Base-by-base conservation (phyloP, 805 yeast species). In the Saccharomycopsis lassenensis region DNA sequence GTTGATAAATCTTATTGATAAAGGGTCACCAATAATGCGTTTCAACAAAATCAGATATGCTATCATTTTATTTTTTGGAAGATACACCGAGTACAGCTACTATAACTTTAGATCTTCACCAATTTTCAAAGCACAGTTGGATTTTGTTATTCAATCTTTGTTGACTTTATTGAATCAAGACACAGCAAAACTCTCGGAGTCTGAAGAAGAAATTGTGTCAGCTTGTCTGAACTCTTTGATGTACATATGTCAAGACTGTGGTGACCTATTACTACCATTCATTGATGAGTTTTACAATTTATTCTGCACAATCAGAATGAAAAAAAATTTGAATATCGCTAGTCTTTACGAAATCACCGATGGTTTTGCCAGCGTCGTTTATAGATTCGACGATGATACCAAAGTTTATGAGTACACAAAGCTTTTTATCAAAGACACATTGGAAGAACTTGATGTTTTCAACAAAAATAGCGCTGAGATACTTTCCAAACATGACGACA, bases 51-150 rank as follows among this genome's bases (percentile, higher is more conserved):
- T 91, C 35, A 69, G 95, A 54, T 91, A 89, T 52, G 93, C 97
- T 5, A 86, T 94, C 1, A 85, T 95, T 1, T 65, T 91, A 51
- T 94, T 91, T 1, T 61, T 91, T 27, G 97, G 98, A n/a, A 68
- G 98, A 49, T 91, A 91, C 56, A 83, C 97, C 2, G 85, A 81
- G 58, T 91, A 98, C 96, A 84, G 97, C 0, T 63, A 86, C 3
- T 69, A 74, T 46, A 93, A 91, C 57, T 86, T 94, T 4, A n/a
- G n/a, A n/a, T n/a, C n/a, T n/a, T 11, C 31, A 12, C 78, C 81
- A 43, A 79, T 66, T 48, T 63, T 93, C 41, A 91, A 83, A 55
- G 69, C 75, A 32, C 95, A 87, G 55, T 65, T 91, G 39, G 76
- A 79, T 44, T 91, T 86, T 54, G 84, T 93, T 45, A 79, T 79